phyloP scores from a whole-genome alignment of 2,329 filamentous ascomycete species.

The Biscogniauxia mediterranea region DNA sequence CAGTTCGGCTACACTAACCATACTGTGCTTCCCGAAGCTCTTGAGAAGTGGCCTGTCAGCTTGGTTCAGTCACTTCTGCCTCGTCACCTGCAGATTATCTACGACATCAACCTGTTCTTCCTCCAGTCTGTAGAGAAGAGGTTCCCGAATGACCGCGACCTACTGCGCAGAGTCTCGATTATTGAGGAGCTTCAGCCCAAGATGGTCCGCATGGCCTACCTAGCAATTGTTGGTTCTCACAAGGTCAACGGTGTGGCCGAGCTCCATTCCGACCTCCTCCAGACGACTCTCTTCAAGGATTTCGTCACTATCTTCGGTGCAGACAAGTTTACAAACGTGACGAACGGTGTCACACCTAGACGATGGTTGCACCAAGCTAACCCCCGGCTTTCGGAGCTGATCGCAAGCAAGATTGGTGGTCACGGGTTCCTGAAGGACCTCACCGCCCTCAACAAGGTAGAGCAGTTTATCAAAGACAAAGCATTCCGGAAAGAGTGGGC shows the following conservation, averaged over 20 bases:
- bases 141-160: conserved; percentile 85
- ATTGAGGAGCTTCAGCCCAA: conserved; percentile 96
- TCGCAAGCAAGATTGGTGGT: conserved; percentile 83
- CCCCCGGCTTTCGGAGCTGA: conserved; percentile 84
- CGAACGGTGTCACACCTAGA: conserved; percentile 94
- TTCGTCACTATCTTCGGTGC: conserved; percentile 93
- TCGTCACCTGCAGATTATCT: conserved; percentile 94
- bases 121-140: conserved; percentile 84
- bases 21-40: conserved; percentile 91
- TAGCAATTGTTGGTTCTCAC: conserved; percentile 95
- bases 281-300: conserved; percentile 99
- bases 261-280: conserved; percentile 95
- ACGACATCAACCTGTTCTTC: conserved; percentile 96
- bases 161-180: conserved; percentile 86
- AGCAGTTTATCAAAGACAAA: conserved; percentile 80
- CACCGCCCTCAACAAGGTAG: conserved; percentile 80
- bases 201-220: conserved; percentile 96
- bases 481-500: conserved; percentile 92
- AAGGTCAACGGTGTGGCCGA: conserved; percentile 99
- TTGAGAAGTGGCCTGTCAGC: conserved; percentile 98
- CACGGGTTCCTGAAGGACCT: conserved; percentile 87
- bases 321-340: conserved; percentile 98
- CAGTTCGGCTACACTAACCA: conserved; percentile 97
- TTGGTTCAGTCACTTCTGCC: conserved; percentile 90
- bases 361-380: conserved; percentile 98